Base-by-base conservation (phyloP, 768 basidiomycete species). In the Suillus hirtellus region DNA sequence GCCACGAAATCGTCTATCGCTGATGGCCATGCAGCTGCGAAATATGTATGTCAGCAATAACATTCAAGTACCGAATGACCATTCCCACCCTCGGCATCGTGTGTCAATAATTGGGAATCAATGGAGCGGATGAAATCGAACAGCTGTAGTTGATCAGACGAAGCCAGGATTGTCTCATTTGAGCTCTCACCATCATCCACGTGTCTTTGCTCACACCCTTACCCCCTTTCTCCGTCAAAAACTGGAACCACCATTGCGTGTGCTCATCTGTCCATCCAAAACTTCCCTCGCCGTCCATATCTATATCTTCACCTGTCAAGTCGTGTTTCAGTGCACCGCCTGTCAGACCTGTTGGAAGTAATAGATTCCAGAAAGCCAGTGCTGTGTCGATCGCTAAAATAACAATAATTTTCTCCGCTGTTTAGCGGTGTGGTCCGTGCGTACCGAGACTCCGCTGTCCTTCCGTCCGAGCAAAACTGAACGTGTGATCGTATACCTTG, bases 151-250 rank as follows among this genome's bases (percentile, higher is more conserved):
- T 10, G 24, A 63, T 55, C 46, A 62, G 61, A 59, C 44, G 19
- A 24, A 50, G 69, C 60, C 68, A 64, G 10, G 24, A 35, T 7
- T 21, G 27, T 31, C n/a, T 40, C 31, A 24, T 24, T 14, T 40
- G 55, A 54, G 52, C 35, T 15, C 76, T 40, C 43, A 91, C 93
- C 92, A 95, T 94, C 59, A 81, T 75, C 93, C 93, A 95, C 19
- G 90, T 92, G 76, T 94, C 93, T 76, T 90, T 92, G 77, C 91
- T 94, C 38, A 96, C 83, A 5, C 92, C 93, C 71, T 89, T 90
- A 24, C 80, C 80, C 1, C 86, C 87, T 66, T 84, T 88, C 71
- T 83, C 78, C 9, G 58, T 65, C 72, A 95, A 74, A 72, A 86
- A 96, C n/a, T 89, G 86, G 69, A 89, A 85, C 94, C 94, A 96